Evolutionary conservation across 2,329 filamentous ascomycete species (phyloP).

Genomic region (Aspergillus tubingensis): DNA sequence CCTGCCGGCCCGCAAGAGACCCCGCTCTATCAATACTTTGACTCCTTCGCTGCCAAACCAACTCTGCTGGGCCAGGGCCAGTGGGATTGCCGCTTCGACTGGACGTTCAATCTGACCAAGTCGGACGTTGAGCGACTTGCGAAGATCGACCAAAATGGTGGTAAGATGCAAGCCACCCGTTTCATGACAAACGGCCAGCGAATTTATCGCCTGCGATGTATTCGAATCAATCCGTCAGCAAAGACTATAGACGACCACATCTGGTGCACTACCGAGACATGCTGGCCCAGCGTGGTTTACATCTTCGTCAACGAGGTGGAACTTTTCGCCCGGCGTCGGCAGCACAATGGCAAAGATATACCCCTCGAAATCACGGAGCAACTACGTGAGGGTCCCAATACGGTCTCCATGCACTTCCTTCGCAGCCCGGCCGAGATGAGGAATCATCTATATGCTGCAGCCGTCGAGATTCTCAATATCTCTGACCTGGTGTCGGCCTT

Average conservation of each 20-base stretch:
- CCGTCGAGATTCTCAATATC: constrained; percentile 69
- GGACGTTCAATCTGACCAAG: constrained; percentile 39
- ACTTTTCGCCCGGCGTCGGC: constrained; percentile 63
- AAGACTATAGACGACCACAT: constrained; percentile 45
- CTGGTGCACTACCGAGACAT: constrained; percentile 66
- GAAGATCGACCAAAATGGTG: constrained; percentile 9
- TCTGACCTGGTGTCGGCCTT: constrained; percentile 45
- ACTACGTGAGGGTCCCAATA: constrained; percentile 63
- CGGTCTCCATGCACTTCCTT: constrained; percentile 56
- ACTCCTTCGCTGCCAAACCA: constrained; percentile 34
- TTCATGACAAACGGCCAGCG: constrained; percentile 55
- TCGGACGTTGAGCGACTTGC: constrained; percentile 38
- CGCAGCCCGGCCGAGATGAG: constrained; percentile 39
- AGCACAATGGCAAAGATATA: constrained; percentile 73
- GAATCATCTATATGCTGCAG: constrained; percentile 58
- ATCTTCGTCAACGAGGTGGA: constrained; percentile 66
- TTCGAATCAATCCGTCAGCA: constrained; percentile 44
- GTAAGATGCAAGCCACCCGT: constrained; percentile 31
- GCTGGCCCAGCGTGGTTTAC: constrained; percentile 72
- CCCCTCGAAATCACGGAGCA: constrained; percentile 71
- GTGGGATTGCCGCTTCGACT: constrained; percentile 29
- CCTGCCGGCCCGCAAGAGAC: constrained; percentile 25
- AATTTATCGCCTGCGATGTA: constrained; percentile 70
- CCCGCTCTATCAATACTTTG: constrained; percentile 41
- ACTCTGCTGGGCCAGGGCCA: constrained; percentile 29